phyloP scores from a whole-genome alignment of 2,329 filamentous ascomycete species.

The Tolypocladium paradoxum region DNA sequence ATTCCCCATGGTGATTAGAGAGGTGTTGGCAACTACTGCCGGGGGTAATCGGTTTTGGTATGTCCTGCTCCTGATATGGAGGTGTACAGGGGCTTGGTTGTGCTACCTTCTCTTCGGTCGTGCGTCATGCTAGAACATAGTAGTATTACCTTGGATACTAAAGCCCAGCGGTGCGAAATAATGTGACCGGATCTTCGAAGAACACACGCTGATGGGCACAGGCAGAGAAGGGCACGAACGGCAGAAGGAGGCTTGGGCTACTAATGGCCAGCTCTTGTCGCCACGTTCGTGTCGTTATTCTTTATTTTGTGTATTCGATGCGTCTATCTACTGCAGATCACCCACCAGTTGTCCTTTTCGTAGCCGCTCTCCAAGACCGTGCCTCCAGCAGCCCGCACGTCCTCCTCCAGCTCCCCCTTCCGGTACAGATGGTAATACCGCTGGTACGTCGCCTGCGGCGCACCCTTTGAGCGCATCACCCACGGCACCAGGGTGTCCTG shows the following conservation, averaged over 20 bases:
- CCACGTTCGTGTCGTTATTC: not conserved
- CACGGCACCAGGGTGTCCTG: conserved; percentile 96
- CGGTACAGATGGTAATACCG: conserved; percentile 92
- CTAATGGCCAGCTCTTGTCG: too few species aligned
- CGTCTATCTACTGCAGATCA: conserved; percentile 37
- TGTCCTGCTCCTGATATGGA: not conserved
- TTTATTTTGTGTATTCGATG: not conserved
- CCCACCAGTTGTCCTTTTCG: conserved; percentile 99
- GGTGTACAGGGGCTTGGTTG: not conserved
- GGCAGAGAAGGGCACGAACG: not conserved
- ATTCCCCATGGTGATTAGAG: not conserved
- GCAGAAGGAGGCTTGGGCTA: not conserved
- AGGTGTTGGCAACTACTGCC: not conserved
- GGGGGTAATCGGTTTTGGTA: not conserved
- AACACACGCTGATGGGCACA: not conserved
- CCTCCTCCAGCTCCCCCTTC: conserved; percentile 74
- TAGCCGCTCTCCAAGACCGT: conserved; percentile 71
- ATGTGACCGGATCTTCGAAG: not conserved
- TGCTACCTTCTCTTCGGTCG: not conserved
- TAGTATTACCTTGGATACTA: not conserved
- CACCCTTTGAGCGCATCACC: conserved; percentile 49
- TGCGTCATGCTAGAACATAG: not conserved
- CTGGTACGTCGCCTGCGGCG: conserved; percentile 54
- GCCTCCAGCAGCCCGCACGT: conserved; percentile 66
- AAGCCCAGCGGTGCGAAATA: not conserved